These are phyloP conservation scores for Coemansia aciculifera DNA, from an alignment of 192 early-diverging fungal genomes.

Conservation along the genomic window DNA sequence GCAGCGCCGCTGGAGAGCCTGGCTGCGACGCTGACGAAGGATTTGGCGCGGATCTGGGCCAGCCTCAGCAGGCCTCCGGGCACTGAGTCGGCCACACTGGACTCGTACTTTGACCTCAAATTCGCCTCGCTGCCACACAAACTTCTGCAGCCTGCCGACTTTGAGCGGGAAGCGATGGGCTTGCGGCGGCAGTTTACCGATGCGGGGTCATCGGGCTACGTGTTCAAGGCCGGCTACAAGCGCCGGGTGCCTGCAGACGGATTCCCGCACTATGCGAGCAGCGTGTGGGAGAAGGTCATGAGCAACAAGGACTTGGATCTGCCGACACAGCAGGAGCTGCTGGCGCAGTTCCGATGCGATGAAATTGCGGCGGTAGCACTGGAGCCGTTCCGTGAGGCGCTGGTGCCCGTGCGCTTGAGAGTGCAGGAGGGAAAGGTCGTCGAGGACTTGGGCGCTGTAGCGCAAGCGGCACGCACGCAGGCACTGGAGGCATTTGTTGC, in stretches of 20 bases:
- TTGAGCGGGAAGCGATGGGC: conserved; percentile 67
- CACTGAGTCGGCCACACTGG: conserved; percentile 70
- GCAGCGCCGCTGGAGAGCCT: conserved; percentile 82
- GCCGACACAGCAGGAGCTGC: conserved; percentile 95
- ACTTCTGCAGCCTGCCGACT: conserved; percentile 77
- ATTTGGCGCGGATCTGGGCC: conserved; percentile 93
- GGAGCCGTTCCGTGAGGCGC: conserved; percentile 64
- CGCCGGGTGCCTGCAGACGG: conserved; percentile 96
- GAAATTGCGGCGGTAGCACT: conserved; percentile 84
- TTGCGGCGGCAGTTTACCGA: conserved; percentile 78
- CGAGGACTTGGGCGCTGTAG: conserved; percentile 70
- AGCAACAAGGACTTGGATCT: conserved; percentile 95
- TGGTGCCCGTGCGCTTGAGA: conserved; percentile 64
- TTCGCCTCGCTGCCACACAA: conserved; percentile 93
- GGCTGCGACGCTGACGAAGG: conserved; percentile 70
- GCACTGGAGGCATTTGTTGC: conserved; percentile 82
- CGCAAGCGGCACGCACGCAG: conserved; percentile 57
- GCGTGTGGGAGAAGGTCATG: conserved; percentile 96
- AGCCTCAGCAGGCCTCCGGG: conserved; percentile 84
- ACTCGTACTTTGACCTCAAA: conserved; percentile 90
- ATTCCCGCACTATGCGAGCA: conserved; percentile 85
- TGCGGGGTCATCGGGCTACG: conserved; percentile 65
- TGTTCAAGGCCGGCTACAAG: conserved; percentile 83
- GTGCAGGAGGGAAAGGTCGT: conserved; percentile 81
- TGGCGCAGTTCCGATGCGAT: conserved; percentile 98